Evolutionary conservation across 768 basidiomycete species (phyloP).

Genomic region (Auricularia sp.): DNA sequence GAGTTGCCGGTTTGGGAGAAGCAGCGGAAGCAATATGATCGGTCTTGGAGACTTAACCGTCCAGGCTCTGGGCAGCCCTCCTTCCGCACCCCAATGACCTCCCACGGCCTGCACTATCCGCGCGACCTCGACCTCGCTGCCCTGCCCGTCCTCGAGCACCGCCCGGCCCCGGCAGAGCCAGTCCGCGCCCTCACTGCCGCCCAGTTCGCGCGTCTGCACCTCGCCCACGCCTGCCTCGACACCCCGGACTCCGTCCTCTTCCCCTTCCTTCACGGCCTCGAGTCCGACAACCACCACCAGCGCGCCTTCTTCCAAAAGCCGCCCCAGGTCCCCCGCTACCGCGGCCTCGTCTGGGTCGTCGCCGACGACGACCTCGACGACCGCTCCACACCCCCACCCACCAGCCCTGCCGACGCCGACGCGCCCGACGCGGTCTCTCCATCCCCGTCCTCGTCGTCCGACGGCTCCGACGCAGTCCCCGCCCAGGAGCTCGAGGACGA

Average conservation of each 20-base stretch:
- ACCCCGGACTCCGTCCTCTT: conserved; percentile 76
- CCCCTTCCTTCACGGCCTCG: conserved; percentile 82
- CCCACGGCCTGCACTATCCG: conserved; percentile 16
- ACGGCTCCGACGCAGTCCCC: conserved; percentile 18
- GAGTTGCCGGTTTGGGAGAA: no score
- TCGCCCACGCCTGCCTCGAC: conserved; percentile 54
- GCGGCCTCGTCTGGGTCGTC: conserved; percentile 80
- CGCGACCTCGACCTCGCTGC: conserved; percentile 13
- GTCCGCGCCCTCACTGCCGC: conserved; percentile 32
- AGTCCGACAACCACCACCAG: conserved; percentile 69
- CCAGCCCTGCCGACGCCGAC: conserved; percentile 22
- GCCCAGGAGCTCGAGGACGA: conserved; percentile 17
- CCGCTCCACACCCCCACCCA: neutral
- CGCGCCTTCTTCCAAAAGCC: conserved; percentile 60
- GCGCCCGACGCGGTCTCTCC: conserved; percentile 2
- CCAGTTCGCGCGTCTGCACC: conserved; percentile 52
- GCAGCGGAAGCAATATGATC: no score
- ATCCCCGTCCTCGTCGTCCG: conserved; percentile 17
- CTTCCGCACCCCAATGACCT: neutral
- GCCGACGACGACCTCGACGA: conserved; percentile 52
- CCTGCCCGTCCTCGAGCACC: conserved; percentile 22
- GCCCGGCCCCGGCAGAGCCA: conserved; percentile 28
- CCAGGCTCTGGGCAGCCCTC: neutral
- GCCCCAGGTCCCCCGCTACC: conserved; percentile 25
- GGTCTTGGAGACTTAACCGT: no score